Percentiles rank a stretch among this genome's conserved stretches.
Conservation (phyloP, 805 yeast species). For the Naumovozyma dairenensis region DNA sequence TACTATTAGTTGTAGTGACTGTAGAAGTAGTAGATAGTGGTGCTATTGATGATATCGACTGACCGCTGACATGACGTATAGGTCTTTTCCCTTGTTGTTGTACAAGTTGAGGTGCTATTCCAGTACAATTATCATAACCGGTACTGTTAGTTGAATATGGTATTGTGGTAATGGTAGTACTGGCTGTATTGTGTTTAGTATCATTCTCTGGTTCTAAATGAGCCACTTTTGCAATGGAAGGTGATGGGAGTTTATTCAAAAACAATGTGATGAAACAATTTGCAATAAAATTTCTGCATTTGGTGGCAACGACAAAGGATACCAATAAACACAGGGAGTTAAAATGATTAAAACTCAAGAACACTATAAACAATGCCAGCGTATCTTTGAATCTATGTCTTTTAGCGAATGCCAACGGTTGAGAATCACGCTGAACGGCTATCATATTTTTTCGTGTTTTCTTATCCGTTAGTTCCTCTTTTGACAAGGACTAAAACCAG, state of each 20-base stretch:
- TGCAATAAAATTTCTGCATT: slow-evolving; percentile 21
- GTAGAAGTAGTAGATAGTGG: not conserved
- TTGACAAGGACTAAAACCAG: too few relatives aligned
- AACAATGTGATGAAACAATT: slow-evolving; percentile 21
- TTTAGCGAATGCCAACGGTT: slow-evolving; percentile 10
- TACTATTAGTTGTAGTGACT: not conserved
- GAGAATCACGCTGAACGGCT: not conserved
- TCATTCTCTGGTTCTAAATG: slow-evolving; percentile 3
- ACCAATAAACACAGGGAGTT: slow-evolving; percentile 18
- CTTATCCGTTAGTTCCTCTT: too few relatives aligned
- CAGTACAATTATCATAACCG: too few relatives aligned
- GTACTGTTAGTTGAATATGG: not conserved
- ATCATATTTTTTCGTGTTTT: too few relatives aligned
- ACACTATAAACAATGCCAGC: slow-evolving; percentile 24
- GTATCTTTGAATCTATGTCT: slow-evolving; percentile 27
- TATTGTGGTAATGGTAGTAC: not conserved
- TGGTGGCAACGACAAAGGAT: slow-evolving; percentile 21
- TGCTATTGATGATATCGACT: not conserved
- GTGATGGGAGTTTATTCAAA: slow-evolving; percentile 21
- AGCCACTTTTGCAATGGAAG: slow-evolving; percentile 12
- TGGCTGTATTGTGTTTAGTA: not conserved
- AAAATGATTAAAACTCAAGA: slow-evolving; percentile 25
- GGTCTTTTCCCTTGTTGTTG: not conserved
- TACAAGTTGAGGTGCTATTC: too few relatives aligned
- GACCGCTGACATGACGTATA: not conserved